phyloP scores from a whole-genome alignment of 306 rosid genomes.

The Quercus wislizeni region DNA sequence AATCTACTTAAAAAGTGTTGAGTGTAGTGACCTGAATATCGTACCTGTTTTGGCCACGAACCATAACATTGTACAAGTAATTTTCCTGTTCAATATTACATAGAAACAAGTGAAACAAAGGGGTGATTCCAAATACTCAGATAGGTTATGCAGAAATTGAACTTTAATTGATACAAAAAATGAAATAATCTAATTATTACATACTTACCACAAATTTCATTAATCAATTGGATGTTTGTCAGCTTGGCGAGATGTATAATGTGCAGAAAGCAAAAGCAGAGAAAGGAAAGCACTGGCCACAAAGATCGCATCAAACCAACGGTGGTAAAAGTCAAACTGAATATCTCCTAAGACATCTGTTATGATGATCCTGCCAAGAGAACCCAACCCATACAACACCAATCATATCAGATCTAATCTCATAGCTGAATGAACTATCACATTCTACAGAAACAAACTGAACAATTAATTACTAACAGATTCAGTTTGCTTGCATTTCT shows the following conservation, averaged over 20 bases:
- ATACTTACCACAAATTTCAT: conserved; percentile 6
- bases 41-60: not conserved
- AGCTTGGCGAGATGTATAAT: conserved; percentile 90
- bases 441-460: not conserved
- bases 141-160: not conserved
- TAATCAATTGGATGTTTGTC: conserved; percentile 98
- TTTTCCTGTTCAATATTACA: not conserved
- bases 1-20: not conserved
- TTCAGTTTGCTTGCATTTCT: not conserved
- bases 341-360: conserved; percentile 99
- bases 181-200: conserved; percentile 6
- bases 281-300: conserved; percentile 99
- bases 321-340: conserved; percentile 96
- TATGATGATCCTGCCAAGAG: conserved; percentile 75
- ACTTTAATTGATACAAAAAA: not conserved
- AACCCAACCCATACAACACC: conserved; percentile 15
- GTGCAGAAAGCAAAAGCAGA: conserved; percentile 88
- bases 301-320: conserved; percentile 98
- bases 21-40: not conserved
- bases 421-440: not conserved
- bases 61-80: not conserved
- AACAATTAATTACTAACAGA: not conserved
- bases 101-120: not conserved
- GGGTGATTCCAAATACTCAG: not conserved
- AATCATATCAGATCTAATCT: not conserved